A percentile compares a stretch with the other conserved stretches of the same genome.
These are phyloP conservation scores for Mercurialis annua DNA, from an alignment of 345 rosid species.

Conservation along the genomic window DNA sequence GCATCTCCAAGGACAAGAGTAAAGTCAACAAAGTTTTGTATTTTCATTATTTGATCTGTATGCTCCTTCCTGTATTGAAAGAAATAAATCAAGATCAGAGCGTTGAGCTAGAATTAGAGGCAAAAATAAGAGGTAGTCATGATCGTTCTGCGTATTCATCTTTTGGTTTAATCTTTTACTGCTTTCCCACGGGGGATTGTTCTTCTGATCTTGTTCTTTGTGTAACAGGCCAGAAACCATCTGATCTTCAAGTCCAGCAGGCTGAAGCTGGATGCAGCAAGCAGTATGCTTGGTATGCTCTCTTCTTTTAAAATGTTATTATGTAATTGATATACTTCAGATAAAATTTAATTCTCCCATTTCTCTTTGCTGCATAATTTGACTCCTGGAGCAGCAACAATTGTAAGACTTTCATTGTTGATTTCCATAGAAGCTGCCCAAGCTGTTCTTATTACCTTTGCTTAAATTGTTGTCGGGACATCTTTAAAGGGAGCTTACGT, in stretches of 20 bases:
- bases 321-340: conserved; percentile 8
- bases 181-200: neutral
- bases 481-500: conserved; percentile 38
- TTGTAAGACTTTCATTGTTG: conserved; percentile 52
- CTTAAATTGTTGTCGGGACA: conserved; percentile 58
- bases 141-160: conserved; percentile 6
- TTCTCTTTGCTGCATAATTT: conserved; percentile 26
- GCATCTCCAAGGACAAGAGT: conserved; percentile 32
- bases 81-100: conserved; percentile 62
- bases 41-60: conserved; percentile 79
- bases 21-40: conserved; percentile 60
- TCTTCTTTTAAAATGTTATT: conserved; percentile 19
- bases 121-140: conserved; percentile 55
- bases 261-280: conserved; percentile 45
- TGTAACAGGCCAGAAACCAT: conserved; percentile 47
- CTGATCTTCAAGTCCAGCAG: conserved; percentile 43
- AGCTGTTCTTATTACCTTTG: conserved; percentile 62
- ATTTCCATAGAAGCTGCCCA: conserved; percentile 66
- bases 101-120: conserved; percentile 63
- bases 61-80: conserved; percentile 87
- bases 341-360: conserved; percentile 14
- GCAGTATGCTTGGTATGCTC: conserved; percentile 53
- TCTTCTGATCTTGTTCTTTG: conserved; percentile 21
- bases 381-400: conserved; percentile 44
- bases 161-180: conserved; percentile 9